A percentile compares a stretch with the other conserved stretches of the same genome.
Conservation (phyloP, 345 rosid species). For the Clausena lansium region DNA sequence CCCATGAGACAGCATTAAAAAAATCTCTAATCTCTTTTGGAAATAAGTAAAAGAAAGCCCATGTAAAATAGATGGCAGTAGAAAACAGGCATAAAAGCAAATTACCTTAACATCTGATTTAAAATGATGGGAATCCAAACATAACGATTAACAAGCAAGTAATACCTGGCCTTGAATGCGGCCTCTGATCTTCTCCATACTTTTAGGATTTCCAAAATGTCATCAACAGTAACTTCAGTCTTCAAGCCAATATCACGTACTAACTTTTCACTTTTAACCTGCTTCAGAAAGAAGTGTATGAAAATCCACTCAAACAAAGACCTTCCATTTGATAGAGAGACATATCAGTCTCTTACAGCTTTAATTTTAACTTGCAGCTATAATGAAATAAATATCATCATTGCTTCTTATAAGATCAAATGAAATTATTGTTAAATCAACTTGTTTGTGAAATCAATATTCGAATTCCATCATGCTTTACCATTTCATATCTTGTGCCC, state of each 20-base stretch:
- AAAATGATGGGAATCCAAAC: neutral
- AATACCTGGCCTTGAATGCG: conserved; percentile 76
- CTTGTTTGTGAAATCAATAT: neutral
- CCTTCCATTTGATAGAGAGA: neutral
- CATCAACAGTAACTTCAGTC: conserved; percentile 62
- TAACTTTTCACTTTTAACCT: conserved; percentile 69
- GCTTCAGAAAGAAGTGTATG: conserved; percentile 26
- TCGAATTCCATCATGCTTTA: neutral
- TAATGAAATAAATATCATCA: neutral
- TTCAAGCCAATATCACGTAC: conserved; percentile 66
- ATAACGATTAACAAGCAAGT: neutral
- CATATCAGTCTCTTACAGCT: neutral
- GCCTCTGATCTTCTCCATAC: conserved; percentile 49
- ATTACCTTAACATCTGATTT: neutral
- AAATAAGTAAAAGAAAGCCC: neutral
- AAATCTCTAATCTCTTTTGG: neutral
- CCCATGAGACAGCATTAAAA: neutral
- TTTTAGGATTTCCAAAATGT: conserved; percentile 52
- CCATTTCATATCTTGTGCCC: neutral
- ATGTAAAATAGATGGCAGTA: neutral
- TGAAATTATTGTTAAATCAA: neutral
- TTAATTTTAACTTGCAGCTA: neutral
- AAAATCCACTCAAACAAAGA: neutral
- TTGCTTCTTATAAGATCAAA: neutral
- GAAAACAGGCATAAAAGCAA: neutral